phyloP scores from a whole-genome alignment of 2,329 filamentous ascomycete species.

The Monosporascus sp. region DNA sequence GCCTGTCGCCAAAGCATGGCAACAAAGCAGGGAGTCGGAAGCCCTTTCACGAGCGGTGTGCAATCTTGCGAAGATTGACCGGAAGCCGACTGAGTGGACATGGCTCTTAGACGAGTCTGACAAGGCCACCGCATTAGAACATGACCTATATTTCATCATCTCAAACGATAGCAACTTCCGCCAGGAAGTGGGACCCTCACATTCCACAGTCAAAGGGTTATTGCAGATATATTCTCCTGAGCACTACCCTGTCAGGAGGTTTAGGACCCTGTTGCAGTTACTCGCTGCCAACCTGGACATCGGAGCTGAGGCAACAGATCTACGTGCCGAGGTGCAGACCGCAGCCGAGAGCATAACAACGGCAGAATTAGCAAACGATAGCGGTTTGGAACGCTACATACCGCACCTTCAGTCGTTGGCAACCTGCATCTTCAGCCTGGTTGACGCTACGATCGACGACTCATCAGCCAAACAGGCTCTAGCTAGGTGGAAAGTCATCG shows the following conservation, averaged over 20 bases:
- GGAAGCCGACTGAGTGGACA: slow-evolving; percentile 52
- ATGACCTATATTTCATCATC: slow-evolving; percentile 49
- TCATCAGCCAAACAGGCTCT: slow-evolving; percentile 31
- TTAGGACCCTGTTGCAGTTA: slow-evolving; percentile 46
- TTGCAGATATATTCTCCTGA: slow-evolving; percentile 45
- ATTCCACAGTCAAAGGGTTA: slow-evolving; percentile 41
- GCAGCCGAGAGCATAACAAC: slow-evolving; percentile 30
- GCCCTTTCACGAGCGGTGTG: slow-evolving; percentile 54
- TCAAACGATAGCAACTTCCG: slow-evolving; percentile 27
- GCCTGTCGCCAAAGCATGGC: slow-evolving; percentile 50
- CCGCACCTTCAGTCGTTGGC: slow-evolving; percentile 44
- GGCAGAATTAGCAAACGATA: slow-evolving; percentile 40
- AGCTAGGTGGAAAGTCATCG: slow-evolving; percentile 38
- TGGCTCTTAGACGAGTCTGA: slow-evolving; percentile 45
- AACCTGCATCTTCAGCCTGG: slow-evolving; percentile 38
- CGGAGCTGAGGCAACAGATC: slow-evolving; percentile 31
- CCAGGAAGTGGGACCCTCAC: slow-evolving; percentile 35
- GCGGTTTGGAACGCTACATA: slow-evolving; percentile 37
- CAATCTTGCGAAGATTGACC: slow-evolving; percentile 54
- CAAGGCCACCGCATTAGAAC: slow-evolving; percentile 54
- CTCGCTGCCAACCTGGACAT: slow-evolving; percentile 44
- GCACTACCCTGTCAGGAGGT: slow-evolving; percentile 45
- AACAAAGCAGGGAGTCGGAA: slow-evolving; percentile 41
- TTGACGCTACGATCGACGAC: slow-evolving; percentile 32
- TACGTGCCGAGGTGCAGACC: slow-evolving; percentile 35